phyloP scores from a whole-genome alignment of 768 basidiomycete genomes.

The Clitopilus passeckerianus region DNA sequence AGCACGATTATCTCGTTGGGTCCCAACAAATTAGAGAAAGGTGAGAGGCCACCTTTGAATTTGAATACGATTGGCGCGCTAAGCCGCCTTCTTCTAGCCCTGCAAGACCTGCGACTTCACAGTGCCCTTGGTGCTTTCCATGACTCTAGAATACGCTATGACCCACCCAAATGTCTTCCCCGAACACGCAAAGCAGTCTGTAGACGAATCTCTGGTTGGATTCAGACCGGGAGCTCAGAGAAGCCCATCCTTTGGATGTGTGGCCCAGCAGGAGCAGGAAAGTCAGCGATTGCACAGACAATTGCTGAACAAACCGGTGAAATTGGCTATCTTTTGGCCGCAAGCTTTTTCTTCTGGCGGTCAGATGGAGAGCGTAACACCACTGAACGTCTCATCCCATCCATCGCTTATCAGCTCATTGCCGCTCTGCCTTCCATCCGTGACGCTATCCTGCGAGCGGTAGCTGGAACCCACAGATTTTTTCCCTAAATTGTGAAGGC shows the following conservation, averaged over 20 bases:
- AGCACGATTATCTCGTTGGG: no score
- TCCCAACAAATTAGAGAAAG: no score
- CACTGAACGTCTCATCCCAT: neutral
- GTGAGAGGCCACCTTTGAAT: no score
- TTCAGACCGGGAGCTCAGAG: neutral
- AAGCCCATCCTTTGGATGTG: neutral
- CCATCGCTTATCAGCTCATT: neutral
- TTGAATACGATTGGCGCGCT: no score
- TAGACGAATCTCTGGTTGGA: neutral
- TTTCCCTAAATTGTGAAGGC: conserved; percentile 5
- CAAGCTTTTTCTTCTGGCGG: neutral
- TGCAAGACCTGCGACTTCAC: neutral
- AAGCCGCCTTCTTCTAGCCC: neutral
- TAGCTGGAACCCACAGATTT: conserved; percentile 1
- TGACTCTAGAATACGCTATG: conserved; percentile 11
- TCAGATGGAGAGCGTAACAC: neutral
- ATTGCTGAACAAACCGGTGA: neutral
- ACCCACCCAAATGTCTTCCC: conserved; percentile 7
- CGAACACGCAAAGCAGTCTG: neutral
- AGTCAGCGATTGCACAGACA: neutral
- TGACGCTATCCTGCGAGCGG: neutral
- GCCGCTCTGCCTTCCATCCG: neutral
- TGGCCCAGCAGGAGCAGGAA: conserved; percentile 1
- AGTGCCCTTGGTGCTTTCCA: conserved; percentile 7
- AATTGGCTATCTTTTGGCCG: neutral